These are phyloP conservation scores for Rhododendron griersonianum DNA, from an alignment of 148 eudicot species.

Conservation along the genomic window DNA sequence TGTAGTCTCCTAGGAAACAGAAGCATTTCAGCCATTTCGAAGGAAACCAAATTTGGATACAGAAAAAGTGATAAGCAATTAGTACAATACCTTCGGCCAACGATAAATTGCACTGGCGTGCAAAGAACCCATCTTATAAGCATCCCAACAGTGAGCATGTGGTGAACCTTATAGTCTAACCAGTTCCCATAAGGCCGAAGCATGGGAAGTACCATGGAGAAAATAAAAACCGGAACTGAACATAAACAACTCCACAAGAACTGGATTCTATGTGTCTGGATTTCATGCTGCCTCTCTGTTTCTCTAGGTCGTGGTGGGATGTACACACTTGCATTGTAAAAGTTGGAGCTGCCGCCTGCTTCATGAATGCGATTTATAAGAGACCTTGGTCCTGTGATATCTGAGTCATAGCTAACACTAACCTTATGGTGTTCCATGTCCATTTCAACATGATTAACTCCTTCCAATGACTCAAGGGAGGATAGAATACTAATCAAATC, in stretches of 20 bases:
- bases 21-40: background rate
- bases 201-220: conserved; percentile 93
- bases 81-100: conserved; percentile 69
- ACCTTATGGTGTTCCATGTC: conserved; percentile 50
- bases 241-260: conserved; percentile 86
- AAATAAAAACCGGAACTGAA: conserved; percentile 71
- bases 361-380: conserved; percentile 60
- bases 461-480: conserved; percentile 58
- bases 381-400: conserved; percentile 78
- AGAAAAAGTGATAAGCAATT: background rate
- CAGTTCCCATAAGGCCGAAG: conserved; percentile 80
- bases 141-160: conserved; percentile 81
- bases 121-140: conserved; percentile 81
- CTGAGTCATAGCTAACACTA: conserved; percentile 64
- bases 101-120: conserved; percentile 85
- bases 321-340: conserved; percentile 63
- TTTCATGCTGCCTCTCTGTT: conserved; percentile 54
- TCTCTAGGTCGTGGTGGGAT: conserved; percentile 65
- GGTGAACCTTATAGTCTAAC: conserved; percentile 71
- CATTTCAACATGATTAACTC: conserved; percentile 72
- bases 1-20: background rate
- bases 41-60: background rate
- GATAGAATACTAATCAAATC: conserved; percentile 41
- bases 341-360: conserved; percentile 43
- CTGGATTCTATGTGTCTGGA: conserved; percentile 51